Evolutionary conservation across 2,329 filamentous ascomycete genomes (phyloP).

Genomic region (Aspergillus amoenus): DNA sequence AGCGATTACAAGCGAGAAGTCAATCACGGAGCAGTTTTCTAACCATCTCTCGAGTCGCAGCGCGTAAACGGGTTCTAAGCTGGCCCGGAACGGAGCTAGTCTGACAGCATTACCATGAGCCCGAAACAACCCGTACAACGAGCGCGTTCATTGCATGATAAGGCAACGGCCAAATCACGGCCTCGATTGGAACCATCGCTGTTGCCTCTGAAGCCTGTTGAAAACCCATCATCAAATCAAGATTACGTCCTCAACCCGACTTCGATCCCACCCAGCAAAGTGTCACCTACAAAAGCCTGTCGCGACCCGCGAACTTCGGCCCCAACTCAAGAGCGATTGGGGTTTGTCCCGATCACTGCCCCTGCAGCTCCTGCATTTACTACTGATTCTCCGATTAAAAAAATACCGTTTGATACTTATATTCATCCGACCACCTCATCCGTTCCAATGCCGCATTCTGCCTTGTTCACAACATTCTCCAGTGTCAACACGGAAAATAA

Average conservation of each 20-base stretch:
- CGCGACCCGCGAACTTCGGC: constrained; percentile 55
- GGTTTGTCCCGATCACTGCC: constrained; percentile 61
- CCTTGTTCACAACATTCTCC: constrained; percentile 53
- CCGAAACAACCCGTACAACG: constrained; percentile 46
- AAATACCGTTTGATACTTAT: constrained; percentile 36
- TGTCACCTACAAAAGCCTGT: constrained; percentile 68
- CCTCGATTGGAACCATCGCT: constrained; percentile 54
- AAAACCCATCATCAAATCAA: constrained; percentile 47
- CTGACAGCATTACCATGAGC: constrained; percentile 31
- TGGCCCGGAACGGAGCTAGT: background rate
- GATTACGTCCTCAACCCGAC: constrained; percentile 69
- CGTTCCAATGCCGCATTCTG: constrained; percentile 42
- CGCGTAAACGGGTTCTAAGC: background rate
- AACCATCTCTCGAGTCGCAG: background rate
- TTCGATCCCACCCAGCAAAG: constrained; percentile 47
- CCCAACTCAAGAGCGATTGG: constrained; percentile 58
- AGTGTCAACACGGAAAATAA: constrained; percentile 41
- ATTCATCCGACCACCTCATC: constrained; percentile 14
- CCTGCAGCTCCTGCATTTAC: constrained; percentile 45
- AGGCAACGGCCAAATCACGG: constrained; percentile 29
- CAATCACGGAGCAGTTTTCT: background rate
- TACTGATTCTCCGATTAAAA: constrained; percentile 51
- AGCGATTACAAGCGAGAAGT: background rate
- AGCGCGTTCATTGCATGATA: constrained; percentile 45
- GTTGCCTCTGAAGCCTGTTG: constrained; percentile 47